Evolutionary conservation across 805 yeast species (phyloP), one percentile per base, ranked within the genome.

Genomic region (Allodekkera sacchari): DNA sequence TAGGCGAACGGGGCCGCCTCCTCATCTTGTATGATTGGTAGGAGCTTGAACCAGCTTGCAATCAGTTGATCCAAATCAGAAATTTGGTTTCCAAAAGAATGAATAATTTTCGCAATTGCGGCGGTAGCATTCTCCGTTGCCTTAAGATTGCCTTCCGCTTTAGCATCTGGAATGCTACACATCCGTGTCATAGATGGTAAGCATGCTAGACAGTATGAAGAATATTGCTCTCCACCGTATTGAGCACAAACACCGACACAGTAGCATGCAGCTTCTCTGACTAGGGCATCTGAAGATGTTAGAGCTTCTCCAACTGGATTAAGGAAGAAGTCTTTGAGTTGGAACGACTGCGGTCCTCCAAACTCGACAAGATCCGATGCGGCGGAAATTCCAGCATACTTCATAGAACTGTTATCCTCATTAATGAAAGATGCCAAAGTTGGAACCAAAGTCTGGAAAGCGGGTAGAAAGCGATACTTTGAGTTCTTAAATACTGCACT

Each of bases 1-100:
- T 85, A 92, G 13, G 84, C 76, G 54, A 69, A 84, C 11, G 85
- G 76, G 4, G 96, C 96, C 4, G 94, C 94, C 43, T 83, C 92
- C 25, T 76, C 81, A 53, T 92, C 96, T 44, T 75, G 81, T 15
- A 77, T 57, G 25, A 89, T 71, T 15, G 97, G 98, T 43, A 92
- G 70, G 8, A 84, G 68, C 39, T 69, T 68, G 32, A 92, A 62
- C 97, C 97, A 92, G 38, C 71, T 79, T 19, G 66, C 69, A 30
- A 83, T 61, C 17, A 83, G 71, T 17, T 69, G 64, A 40, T 80
- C 74, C 35, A 75, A 58, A 49, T 77, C 72, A 19, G 87, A 77
- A 30, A 83, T 63, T 28, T 45, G 40, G 5, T 66, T 46, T n/a
- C 79, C 77, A 45, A 67, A 77, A 11, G 74, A 58, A 39, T 77